Evolutionary conservation across 2,329 filamentous ascomycete species (phyloP).

Genomic region (Ceratocystis eucalypticola): DNA sequence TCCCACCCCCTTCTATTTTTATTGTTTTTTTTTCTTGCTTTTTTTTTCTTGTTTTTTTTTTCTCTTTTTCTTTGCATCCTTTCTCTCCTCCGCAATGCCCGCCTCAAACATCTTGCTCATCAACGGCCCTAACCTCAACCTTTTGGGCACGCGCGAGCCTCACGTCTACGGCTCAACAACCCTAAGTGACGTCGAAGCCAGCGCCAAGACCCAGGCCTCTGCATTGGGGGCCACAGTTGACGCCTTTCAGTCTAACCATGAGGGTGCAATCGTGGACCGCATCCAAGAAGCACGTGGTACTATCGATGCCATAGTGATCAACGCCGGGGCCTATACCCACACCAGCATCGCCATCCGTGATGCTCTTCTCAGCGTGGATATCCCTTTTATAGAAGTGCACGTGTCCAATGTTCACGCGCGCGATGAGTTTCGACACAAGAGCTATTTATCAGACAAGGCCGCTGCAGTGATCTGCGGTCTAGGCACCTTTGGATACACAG

Average conservation of each 20-base stretch:
- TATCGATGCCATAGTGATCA: conserved; percentile 58
- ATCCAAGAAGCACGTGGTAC: conserved; percentile 51
- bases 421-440: conserved; percentile 55
- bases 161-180: conserved; percentile 59
- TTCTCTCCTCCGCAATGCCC: conserved; percentile 22
- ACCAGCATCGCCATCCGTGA: conserved; percentile 66
- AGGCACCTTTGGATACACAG: conserved; percentile 47
- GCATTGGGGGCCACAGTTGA: conserved; percentile 37
- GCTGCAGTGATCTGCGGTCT: conserved; percentile 59
- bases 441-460: conserved; percentile 64
- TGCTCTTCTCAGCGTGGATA: conserved; percentile 51
- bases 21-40: background rate
- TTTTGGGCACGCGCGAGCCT: conserved; percentile 62
- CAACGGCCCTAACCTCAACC: conserved; percentile 74
- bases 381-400: conserved; percentile 69
- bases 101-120: conserved; percentile 49
- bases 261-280: conserved; percentile 59
- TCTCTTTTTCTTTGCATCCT: background rate
- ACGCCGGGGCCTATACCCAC: conserved; percentile 62
- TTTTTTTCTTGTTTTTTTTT: background rate
- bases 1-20: background rate
- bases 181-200: conserved; percentile 44
- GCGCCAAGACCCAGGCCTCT: conserved; percentile 37
- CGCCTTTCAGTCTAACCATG: conserved; percentile 63
- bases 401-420: conserved; percentile 60